Conservation (phyloP, 75 land plant genomes). For the Sequoiadendron giganteum region DNA sequence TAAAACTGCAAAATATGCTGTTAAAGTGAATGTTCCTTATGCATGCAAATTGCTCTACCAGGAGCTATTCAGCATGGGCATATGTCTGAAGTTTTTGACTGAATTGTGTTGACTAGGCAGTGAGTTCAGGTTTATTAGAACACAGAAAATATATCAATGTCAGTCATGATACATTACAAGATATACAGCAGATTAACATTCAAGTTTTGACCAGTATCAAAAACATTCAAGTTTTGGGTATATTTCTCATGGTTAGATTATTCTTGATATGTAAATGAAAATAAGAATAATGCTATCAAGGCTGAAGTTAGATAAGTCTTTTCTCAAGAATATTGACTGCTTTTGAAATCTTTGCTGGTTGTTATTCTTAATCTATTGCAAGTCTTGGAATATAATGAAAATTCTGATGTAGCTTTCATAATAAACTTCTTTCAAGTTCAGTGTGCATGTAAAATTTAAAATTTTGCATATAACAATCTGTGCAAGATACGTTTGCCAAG, state of each 20-base stretch:
- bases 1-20: constrained; percentile 52
- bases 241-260: neutral
- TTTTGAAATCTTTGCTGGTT: neutral
- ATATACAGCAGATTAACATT: neutral
- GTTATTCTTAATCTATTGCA: too few species aligned
- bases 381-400: neutral
- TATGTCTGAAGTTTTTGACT: constrained; percentile 60
- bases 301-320: neutral
- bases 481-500: too few species aligned
- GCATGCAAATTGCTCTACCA: constrained; percentile 86
- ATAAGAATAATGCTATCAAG: neutral
- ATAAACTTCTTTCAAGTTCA: too few species aligned
- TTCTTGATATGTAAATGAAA: neutral
- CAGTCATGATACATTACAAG: neutral
- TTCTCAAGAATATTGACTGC: neutral
- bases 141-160: neutral
- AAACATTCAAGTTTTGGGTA: neutral
- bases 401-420: neutral
- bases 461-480: too few species aligned
- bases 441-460: too few species aligned
- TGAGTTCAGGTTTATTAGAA: neutral
- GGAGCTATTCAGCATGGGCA: constrained; percentile 91
- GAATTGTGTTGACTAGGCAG: constrained; percentile 34
- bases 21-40: constrained; percentile 69
- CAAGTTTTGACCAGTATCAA: neutral